Evolutionary conservation across 768 basidiomycete genomes (phyloP).

Genomic region (Amanita molliuscula): DNA sequence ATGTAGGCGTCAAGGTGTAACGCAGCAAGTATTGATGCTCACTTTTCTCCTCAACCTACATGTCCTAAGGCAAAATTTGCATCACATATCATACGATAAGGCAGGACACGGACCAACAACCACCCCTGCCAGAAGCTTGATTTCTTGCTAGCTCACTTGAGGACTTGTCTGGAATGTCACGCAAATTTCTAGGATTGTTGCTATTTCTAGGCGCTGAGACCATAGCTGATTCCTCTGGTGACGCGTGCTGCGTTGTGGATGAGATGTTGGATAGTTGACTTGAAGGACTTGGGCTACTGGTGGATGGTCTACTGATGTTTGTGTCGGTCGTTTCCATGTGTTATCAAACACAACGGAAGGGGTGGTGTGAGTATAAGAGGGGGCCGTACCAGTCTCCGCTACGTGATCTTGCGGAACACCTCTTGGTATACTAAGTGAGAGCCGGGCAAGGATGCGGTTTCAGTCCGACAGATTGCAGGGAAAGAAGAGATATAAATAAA

Average conservation of each 20-base stretch:
- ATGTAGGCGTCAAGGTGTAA: constrained; percentile 5
- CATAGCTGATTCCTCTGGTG: constrained; percentile 22
- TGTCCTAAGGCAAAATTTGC: constrained; percentile 40
- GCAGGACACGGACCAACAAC: constrained; percentile 57
- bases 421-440: constrained; percentile 14
- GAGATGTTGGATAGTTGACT: constrained; percentile 33
- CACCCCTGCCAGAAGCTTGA: constrained; percentile 54
- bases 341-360: constrained; percentile 21
- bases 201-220: constrained; percentile 15
- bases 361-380: constrained; percentile 22
- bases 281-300: constrained; percentile 35
- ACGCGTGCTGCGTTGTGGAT: constrained; percentile 25
- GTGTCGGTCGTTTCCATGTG: background rate
- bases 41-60: constrained; percentile 80
- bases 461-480: constrained; percentile 22
- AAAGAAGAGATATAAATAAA: constrained; percentile 23
- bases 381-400: constrained; percentile 7
- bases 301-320: constrained; percentile 27
- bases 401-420: constrained; percentile 10
- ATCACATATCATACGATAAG: constrained; percentile 6
- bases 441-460: constrained; percentile 20
- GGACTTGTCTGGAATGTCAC: constrained; percentile 37
- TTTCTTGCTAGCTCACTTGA: constrained; percentile 42
- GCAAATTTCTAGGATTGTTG: constrained; percentile 19
- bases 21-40: constrained; percentile 11